These are phyloP conservation scores for Schwanniomyces vanrijiae DNA, from an alignment of 805 yeast species.

Conservation along the genomic window DNA sequence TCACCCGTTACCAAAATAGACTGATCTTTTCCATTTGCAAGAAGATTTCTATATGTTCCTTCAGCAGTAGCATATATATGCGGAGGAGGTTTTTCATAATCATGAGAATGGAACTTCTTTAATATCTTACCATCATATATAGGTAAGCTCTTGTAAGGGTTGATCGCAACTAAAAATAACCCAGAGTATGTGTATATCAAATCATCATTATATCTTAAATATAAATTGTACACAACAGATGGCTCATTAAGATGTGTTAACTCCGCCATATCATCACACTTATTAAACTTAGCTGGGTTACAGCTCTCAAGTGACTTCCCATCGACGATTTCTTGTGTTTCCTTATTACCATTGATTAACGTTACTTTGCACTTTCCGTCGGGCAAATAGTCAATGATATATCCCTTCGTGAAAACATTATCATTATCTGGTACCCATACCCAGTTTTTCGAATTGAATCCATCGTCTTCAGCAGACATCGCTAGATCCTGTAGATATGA, in stretches of 20 bases:
- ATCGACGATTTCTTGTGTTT: constrained; percentile 41
- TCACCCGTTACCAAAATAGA: constrained; percentile 97
- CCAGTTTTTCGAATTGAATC: constrained; percentile 51
- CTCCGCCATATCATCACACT: constrained; percentile 93
- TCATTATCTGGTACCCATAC: constrained; percentile 77
- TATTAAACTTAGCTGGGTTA: constrained; percentile 88
- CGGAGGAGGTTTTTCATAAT: constrained; percentile 53
- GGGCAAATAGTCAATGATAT: constrained; percentile 45
- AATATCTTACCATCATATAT: constrained; percentile 66
- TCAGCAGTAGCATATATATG: constrained; percentile 89
- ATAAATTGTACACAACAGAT: constrained; percentile 84
- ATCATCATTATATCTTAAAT: constrained; percentile 73
- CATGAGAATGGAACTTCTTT: constrained; percentile 48
- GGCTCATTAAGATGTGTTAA: constrained; percentile 93
- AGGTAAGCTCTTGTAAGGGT: constrained; percentile 78
- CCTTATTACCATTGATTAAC: constrained; percentile 40
- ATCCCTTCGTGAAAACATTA: constrained; percentile 56
- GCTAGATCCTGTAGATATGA: not conserved
- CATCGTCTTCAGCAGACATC: constrained; percentile 24
- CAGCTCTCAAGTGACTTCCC: constrained; percentile 55
- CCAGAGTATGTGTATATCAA: constrained; percentile 93
- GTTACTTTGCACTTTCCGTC: constrained; percentile 38
- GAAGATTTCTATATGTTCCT: constrained; percentile 74
- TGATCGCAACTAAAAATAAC: constrained; percentile 88
- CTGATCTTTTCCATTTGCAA: constrained; percentile 72